Evolutionary conservation across 176 grass and related monocot genomes (phyloP).

Genomic region (Ananas comosus): DNA sequence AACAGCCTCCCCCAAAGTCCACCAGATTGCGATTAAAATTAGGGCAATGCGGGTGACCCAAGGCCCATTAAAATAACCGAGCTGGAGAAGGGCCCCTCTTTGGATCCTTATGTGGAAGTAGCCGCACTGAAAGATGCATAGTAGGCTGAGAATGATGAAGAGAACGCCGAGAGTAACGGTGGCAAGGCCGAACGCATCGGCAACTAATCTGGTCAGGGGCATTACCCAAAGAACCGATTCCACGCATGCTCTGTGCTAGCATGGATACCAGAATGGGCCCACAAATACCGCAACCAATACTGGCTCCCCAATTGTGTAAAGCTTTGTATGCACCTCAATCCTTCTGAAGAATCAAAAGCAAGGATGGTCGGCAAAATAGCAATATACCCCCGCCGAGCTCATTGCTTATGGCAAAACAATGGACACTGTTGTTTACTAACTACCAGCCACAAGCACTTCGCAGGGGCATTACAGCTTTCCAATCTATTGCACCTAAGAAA

Average conservation of each 20-base stretch:
- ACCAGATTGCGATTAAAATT: conserved; percentile 73
- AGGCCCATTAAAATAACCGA: conserved; percentile 83
- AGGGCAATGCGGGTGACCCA: conserved; percentile 73
- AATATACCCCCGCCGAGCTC: neutral
- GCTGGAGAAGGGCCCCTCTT: conserved; percentile 34
- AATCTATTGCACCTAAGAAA: neutral
- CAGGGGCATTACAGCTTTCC: neutral
- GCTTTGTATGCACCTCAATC: conserved; percentile 35
- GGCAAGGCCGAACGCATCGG: conserved; percentile 81
- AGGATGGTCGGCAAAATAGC: conserved; percentile 1
- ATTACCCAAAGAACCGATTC: conserved; percentile 82
- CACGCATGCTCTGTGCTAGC: conserved; percentile 93
- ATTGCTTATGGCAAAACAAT: neutral
- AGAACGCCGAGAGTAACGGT: conserved; percentile 62
- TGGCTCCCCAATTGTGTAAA: conserved; percentile 18
- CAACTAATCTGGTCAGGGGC: conserved; percentile 75
- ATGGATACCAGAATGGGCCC: conserved; percentile 53
- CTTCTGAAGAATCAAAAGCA: conserved; percentile 8
- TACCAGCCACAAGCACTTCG: too few species aligned
- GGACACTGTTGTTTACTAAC: too few species aligned
- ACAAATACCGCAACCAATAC: conserved; percentile 35
- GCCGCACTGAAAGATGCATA: conserved; percentile 47
- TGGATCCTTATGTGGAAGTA: conserved; percentile 51
- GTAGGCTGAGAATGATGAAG: conserved; percentile 54
- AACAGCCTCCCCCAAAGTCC: conserved; percentile 67